Base-by-base conservation (phyloP, 352 stramenopile genomes). In the Pythium dissotocum region DNA sequence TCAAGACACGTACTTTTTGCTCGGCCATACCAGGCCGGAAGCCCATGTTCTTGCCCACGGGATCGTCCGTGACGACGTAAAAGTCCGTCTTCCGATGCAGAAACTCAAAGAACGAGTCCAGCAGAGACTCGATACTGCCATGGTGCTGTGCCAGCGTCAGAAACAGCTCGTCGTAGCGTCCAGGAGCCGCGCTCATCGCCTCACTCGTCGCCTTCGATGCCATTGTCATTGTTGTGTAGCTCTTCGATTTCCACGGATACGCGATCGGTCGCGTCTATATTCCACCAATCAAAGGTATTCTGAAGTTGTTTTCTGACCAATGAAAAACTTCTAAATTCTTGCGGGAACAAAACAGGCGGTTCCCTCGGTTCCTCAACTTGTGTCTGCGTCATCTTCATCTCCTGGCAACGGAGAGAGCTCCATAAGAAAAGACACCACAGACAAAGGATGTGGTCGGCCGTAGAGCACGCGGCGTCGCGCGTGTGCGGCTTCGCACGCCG, bases 61-160 rank as follows among this genome's bases (percentile, higher is more conserved):
- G 85, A 61, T 93, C 77, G 32, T 65, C 70, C 38, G 83, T 77
- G 54, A 91, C 80, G 26, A 82, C 82, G 79, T 99, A 99, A 75
- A 99, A 99, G 82, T 99, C 97, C 16, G 97, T 99, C 72, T 99
- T 99, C 42, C 97, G 94, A 63, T 98, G 85, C 60, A 99, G 73
- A 64, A 99, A 99, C 40, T 93, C 96, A 72, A 99, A 99, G 65
- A 99, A 95, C 21, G 91, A 97, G 69, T 99, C 93, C 62, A 99
- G 82, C 42, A 99, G 78, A 24, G 92, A 90, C 70, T 99, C 97
- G 68, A 99, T 99, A 42, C 95, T 92, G 36, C 87, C 77, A 30
- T 96, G 83, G 73, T 98, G 93, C 76, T 98, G 93, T 58, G 97
- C 95, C 13, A 99, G 83, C 71, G 95, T 88, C 75, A 98, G 75